These are phyloP conservation scores for Yarrowia bubula DNA, from an alignment of 805 yeast genomes.

Conservation along the genomic window DNA sequence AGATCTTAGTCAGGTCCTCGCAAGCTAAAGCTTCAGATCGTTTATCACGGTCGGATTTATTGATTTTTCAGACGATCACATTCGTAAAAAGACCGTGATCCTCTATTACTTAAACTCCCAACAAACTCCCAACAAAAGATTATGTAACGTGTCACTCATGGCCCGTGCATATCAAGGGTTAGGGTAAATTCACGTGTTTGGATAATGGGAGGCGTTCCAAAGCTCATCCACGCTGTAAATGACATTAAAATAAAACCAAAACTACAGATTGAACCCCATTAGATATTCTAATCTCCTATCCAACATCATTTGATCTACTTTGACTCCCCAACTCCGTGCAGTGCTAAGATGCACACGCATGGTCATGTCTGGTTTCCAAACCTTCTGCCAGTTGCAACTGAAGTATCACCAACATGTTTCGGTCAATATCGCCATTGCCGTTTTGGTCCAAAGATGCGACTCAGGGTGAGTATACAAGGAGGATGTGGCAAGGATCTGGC, in stretches of 20 bases:
- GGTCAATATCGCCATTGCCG: constrained; percentile 32
- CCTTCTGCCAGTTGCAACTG: constrained; percentile 13
- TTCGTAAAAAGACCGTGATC: too few relatives aligned
- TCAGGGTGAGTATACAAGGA: constrained; percentile 12
- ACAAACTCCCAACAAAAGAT: neutral
- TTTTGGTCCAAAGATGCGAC: constrained; percentile 29
- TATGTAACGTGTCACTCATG: neutral
- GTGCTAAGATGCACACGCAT: neutral
- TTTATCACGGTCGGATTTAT: too few relatives aligned
- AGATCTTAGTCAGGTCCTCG: too few relatives aligned
- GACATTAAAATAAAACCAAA: too few relatives aligned
- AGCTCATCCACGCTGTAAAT: too few relatives aligned
- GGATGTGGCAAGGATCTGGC: neutral
- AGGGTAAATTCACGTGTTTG: neutral
- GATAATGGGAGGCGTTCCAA: too few relatives aligned
- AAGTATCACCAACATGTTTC: constrained; percentile 29
- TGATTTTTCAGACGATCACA: too few relatives aligned
- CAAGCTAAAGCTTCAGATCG: too few relatives aligned
- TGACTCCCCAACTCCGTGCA: neutral
- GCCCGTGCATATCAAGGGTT: neutral
- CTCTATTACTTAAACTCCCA: neutral
- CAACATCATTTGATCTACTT: too few relatives aligned
- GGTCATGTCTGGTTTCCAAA: neutral
- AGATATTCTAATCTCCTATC: too few relatives aligned
- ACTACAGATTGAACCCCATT: too few relatives aligned